Percentiles rank a stretch among this genome's conserved stretches.
These are phyloP conservation scores for Didymellaceae sp. DNA, from an alignment of 2,329 filamentous ascomycete genomes.

Conservation along the genomic window DNA sequence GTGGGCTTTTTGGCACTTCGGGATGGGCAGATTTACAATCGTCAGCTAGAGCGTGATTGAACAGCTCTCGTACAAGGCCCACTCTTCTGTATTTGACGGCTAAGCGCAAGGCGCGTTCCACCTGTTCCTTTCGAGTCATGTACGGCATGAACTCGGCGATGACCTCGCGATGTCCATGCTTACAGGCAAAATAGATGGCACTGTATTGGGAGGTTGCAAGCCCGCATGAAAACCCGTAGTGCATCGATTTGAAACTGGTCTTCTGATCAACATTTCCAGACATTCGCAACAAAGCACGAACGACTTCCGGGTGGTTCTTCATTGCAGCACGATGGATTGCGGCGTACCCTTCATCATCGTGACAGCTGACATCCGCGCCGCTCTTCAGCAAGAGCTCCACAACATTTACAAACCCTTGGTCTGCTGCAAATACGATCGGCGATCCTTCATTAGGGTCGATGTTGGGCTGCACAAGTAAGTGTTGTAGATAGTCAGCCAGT, in stretches of 20 bases:
- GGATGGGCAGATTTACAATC: no score
- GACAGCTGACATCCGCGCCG: neutral
- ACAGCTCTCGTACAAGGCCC: neutral
- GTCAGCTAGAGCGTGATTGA: no score
- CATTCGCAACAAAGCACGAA: neutral
- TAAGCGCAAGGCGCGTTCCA: neutral
- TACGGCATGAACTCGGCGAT: neutral
- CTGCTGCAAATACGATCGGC: neutral
- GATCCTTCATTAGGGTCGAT: neutral
- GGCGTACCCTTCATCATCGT: neutral
- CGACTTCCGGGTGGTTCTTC: neutral
- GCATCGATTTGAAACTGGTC: neutral
- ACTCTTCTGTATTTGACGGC: neutral
- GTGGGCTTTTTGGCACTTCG: neutral
- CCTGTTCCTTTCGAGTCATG: neutral
- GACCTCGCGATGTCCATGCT: neutral
- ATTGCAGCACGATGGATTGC: neutral
- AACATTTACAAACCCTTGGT: neutral
- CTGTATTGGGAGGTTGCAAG: neutral
- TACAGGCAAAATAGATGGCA: neutral
- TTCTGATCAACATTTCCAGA: neutral
- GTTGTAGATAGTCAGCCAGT: neutral
- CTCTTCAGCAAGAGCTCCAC: neutral
- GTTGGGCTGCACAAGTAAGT: neutral
- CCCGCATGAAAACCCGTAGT: no score